Percentiles rank a stretch among this genome's conserved stretches.
Evolutionary conservation across 768 basidiomycete genomes (phyloP).

Genomic region (Gautieria morchelliformis): DNA sequence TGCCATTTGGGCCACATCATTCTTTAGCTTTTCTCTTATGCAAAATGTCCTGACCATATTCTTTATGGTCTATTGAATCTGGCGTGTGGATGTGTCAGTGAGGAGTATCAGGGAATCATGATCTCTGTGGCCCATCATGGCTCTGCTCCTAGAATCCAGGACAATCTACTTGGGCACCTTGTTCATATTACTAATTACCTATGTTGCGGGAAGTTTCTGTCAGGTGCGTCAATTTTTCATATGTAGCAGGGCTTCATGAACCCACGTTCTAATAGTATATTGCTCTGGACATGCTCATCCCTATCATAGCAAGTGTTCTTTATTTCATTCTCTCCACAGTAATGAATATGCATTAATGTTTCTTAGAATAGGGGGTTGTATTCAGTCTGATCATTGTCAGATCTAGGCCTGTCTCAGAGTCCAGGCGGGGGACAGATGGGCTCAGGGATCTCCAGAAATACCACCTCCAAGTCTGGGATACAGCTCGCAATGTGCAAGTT

Average conservation of each 20-base stretch:
- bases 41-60: background rate
- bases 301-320: background rate
- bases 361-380: no score
- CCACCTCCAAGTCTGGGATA: no score
- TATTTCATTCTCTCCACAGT: background rate
- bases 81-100: background rate
- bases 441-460: no score
- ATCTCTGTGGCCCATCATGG: constrained; percentile 23
- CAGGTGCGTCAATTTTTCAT: no score
- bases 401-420: no score
- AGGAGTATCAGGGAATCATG: background rate
- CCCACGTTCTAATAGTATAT: constrained; percentile 22
- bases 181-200: background rate
- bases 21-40: background rate
- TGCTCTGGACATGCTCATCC: constrained; percentile 12
- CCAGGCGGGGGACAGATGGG: no score
- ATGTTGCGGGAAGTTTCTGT: no score
- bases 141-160: constrained; percentile 29
- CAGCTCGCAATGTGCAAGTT: no score
- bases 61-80: background rate
- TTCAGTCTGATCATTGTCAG: no score
- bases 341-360: no score
- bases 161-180: constrained; percentile 28
- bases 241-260: constrained; percentile 12
- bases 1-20: background rate